Conservation (phyloP, 768 basidiomycete species). For the Auriscalpium orientale region DNA sequence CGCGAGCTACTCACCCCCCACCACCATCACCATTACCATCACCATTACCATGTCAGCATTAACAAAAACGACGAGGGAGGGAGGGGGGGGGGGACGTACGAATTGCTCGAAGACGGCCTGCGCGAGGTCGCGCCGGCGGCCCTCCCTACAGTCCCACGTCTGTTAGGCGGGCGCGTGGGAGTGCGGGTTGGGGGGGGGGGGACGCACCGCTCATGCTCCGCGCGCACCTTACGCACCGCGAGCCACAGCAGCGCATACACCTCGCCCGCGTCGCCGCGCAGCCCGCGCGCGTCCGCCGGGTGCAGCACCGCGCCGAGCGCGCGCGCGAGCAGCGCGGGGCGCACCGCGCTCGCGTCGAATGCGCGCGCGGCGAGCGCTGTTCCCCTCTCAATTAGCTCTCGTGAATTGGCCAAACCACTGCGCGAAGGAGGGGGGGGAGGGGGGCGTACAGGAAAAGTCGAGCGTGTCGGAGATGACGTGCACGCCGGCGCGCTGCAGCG, state of each 20-base stretch:
- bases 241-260: constrained; percentile 13
- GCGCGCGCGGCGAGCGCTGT: neutral
- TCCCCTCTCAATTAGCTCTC: neutral
- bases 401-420: too few species aligned
- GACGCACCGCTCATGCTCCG: constrained; percentile 2
- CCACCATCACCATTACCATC: too few species aligned
- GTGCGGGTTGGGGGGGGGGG: neutral
- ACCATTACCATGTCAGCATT: too few species aligned
- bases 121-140: neutral
- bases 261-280: constrained; percentile 2
- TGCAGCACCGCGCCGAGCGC: neutral
- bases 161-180: neutral
- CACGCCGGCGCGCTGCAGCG: neutral
- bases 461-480: constrained; percentile 12
- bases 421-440: neutral
- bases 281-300: neutral
- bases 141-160: neutral
- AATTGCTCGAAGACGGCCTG: neutral
- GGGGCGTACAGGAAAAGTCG: constrained; percentile 13
- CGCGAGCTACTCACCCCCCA: constrained; percentile 36
- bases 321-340: constrained; percentile 1
- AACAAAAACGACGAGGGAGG: too few species aligned
- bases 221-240: constrained; percentile 13
- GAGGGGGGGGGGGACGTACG: neutral
- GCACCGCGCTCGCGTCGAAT: constrained; percentile 5